These are phyloP conservation scores for Fragosphaeria purpurea DNA, from an alignment of 2,329 filamentous ascomycete genomes.

Conservation along the genomic window DNA sequence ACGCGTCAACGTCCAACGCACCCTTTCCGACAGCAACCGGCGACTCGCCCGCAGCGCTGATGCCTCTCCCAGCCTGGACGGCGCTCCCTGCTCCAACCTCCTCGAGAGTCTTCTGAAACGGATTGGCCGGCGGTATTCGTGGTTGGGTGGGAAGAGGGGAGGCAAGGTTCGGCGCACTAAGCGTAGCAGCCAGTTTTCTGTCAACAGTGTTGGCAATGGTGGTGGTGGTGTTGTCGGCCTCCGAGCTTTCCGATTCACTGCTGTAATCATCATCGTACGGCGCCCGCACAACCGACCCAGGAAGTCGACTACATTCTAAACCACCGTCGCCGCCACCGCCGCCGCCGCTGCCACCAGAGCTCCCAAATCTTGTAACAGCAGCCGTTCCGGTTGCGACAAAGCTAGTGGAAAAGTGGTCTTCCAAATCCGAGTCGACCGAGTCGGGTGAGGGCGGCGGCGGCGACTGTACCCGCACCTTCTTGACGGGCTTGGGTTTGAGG, in stretches of 20 bases:
- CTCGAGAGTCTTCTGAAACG: constrained; percentile 46
- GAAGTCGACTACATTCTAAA: neutral
- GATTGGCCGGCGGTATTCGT: constrained; percentile 32
- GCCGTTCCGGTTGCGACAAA: constrained; percentile 9
- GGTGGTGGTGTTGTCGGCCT: constrained; percentile 22
- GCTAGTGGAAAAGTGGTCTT: constrained; percentile 21
- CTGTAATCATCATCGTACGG: constrained; percentile 19
- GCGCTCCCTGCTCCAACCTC: constrained; percentile 32
- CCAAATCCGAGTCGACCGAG: constrained; percentile 28
- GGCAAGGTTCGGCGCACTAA: constrained; percentile 6
- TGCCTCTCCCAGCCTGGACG: constrained; percentile 21
- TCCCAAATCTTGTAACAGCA: neutral
- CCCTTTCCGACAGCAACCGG: constrained; percentile 24
- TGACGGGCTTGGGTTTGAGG: constrained; percentile 43
- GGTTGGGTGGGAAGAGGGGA: constrained; percentile 13
- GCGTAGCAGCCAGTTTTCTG: constrained; percentile 5
- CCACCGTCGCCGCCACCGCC: neutral
- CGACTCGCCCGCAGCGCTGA: constrained; percentile 7
- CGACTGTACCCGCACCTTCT: constrained; percentile 58
- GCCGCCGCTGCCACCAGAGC: neutral
- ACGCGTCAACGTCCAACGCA: constrained; percentile 66
- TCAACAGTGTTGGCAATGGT: constrained; percentile 9
- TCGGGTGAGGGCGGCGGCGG: constrained; percentile 52
- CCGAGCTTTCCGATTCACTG: constrained; percentile 18
- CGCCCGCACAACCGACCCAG: neutral